phyloP scores from a whole-genome alignment of 2,329 filamentous ascomycete species.

The Ophiosphaerella narmari region DNA sequence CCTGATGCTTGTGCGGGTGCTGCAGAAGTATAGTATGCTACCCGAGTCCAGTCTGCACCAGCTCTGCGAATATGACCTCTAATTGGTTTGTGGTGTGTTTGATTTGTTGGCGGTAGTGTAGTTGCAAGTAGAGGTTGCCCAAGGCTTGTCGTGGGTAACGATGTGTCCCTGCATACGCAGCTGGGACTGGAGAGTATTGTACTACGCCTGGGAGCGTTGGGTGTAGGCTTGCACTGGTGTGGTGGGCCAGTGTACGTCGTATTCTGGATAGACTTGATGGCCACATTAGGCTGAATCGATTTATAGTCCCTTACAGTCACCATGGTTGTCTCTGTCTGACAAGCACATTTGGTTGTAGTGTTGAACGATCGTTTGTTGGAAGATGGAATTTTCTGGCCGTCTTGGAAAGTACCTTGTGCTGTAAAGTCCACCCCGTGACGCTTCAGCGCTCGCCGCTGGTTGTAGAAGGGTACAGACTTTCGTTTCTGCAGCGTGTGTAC shows the following conservation, averaged over 20 bases:
- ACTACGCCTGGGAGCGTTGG: not conserved
- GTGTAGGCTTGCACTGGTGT: slow-evolving; percentile 11
- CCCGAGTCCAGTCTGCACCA: slow-evolving; percentile 48
- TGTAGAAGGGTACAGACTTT: slow-evolving; percentile 23
- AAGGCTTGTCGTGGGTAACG: no score
- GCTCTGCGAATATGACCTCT: slow-evolving; percentile 5
- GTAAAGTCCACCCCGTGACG: not conserved
- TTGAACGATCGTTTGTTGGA: slow-evolving; percentile 8
- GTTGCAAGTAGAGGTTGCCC: not conserved
- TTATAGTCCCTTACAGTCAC: slow-evolving; percentile 13
- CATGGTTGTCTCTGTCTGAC: slow-evolving; percentile 15
- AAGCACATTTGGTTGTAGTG: slow-evolving; percentile 7
- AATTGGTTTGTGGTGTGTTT: not conserved
- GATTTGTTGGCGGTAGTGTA: not conserved
- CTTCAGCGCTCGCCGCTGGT: slow-evolving; percentile 14
- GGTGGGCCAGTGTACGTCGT: slow-evolving; percentile 9
- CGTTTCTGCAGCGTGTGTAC: slow-evolving; percentile 19
- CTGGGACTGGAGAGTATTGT: not conserved
- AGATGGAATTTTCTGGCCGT: not conserved
- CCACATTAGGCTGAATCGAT: not conserved
- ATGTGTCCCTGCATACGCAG: slow-evolving; percentile 1
- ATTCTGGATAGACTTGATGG: not conserved
- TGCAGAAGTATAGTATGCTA: slow-evolving; percentile 55
- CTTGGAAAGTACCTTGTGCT: not conserved
- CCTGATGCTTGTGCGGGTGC: slow-evolving; percentile 52